A percentile compares a stretch with the other conserved stretches of the same genome.
phyloP scores from a whole-genome alignment of 2,329 filamentous ascomycete genomes.

The Clonostachys rhizophaga region DNA sequence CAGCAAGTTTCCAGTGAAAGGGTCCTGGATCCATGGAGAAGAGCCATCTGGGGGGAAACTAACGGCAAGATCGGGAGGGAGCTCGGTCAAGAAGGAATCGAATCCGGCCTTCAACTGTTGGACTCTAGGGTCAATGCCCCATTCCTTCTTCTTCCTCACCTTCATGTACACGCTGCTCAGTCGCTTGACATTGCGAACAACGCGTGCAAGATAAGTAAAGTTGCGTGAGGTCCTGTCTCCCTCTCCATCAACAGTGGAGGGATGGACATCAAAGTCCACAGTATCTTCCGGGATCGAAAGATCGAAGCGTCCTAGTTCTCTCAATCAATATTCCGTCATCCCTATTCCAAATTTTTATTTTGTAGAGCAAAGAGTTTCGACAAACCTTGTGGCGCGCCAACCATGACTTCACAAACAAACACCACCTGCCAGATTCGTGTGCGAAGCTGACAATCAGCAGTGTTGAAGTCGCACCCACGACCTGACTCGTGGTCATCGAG shows the following conservation, averaged over 20 bases:
- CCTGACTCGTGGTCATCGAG: slow-evolving; percentile 72
- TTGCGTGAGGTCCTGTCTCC: slow-evolving; percentile 79
- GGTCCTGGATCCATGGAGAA: slow-evolving; percentile 78
- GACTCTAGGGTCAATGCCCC: slow-evolving; percentile 82
- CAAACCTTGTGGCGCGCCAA: slow-evolving; percentile 85
- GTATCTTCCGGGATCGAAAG: slow-evolving; percentile 70
- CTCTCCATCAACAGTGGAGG: slow-evolving; percentile 64
- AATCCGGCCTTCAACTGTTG: slow-evolving; percentile 75
- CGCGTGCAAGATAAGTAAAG: slow-evolving; percentile 74
- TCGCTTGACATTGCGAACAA: slow-evolving; percentile 71
- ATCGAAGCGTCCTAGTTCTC: slow-evolving; percentile 63
- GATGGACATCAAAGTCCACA: slow-evolving; percentile 67
- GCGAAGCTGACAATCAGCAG: slow-evolving; percentile 76
- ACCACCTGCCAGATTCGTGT: slow-evolving; percentile 88
- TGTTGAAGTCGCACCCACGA: slow-evolving; percentile 61
- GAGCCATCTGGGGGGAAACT: slow-evolving; percentile 74
- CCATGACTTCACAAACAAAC: slow-evolving; percentile 84
- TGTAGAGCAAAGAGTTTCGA: slow-evolving; percentile 1
- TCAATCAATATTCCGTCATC: not conserved
- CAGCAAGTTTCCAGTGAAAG: slow-evolving; percentile 86
- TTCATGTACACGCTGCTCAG: slow-evolving; percentile 73
- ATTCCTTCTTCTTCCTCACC: slow-evolving; percentile 74
- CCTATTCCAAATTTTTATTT: no score
- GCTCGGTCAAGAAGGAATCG: slow-evolving; percentile 67
- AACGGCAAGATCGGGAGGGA: slow-evolving; percentile 75